Evolutionary conservation across 2,329 filamentous ascomycete genomes (phyloP).

Genomic region (Aspergillus luchuensis): DNA sequence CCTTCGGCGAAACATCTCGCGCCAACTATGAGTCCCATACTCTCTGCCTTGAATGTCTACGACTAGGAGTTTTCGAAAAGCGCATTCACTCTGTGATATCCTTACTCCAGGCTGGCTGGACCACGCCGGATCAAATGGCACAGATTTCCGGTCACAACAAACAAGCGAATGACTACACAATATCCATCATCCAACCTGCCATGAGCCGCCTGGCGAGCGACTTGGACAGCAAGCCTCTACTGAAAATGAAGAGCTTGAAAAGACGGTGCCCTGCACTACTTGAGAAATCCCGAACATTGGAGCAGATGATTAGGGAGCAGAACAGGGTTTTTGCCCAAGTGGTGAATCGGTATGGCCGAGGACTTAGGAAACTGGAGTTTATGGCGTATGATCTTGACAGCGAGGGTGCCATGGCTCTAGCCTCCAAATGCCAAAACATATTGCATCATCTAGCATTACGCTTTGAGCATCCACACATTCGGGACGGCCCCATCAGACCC

Average conservation of each 20-base stretch:
- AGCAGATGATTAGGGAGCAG: constrained; percentile 28
- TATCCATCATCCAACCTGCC: constrained; percentile 21
- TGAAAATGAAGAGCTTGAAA: constrained; percentile 6
- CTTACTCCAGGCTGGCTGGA: constrained; percentile 31
- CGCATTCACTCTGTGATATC: constrained; percentile 36
- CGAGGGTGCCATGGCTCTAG: constrained; percentile 31
- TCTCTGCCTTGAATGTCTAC: constrained; percentile 32
- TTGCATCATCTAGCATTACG: constrained; percentile 38
- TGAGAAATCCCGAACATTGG: constrained; percentile 12
- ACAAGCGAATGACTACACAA: constrained; percentile 12
- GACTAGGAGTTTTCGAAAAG: constrained; percentile 37
- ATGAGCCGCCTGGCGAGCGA: not conserved
- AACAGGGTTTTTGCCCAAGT: constrained; percentile 28
- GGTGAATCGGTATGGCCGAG: constrained; percentile 28
- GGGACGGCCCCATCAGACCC: constrained; percentile 32
- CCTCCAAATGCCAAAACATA: constrained; percentile 22
- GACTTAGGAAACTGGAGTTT: constrained; percentile 33
- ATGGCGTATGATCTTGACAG: constrained; percentile 35
- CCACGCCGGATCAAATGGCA: constrained; percentile 23
- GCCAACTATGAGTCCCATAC: constrained; percentile 31
- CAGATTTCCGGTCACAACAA: constrained; percentile 6
- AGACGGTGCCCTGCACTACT: not conserved
- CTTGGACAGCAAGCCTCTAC: not conserved
- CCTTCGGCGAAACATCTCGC: constrained; percentile 36
- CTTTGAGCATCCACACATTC: constrained; percentile 39